Percentiles rank a stretch among this genome's conserved stretches.
phyloP scores from a whole-genome alignment of 2,329 filamentous ascomycete genomes.

The Passalora sequoiae region DNA sequence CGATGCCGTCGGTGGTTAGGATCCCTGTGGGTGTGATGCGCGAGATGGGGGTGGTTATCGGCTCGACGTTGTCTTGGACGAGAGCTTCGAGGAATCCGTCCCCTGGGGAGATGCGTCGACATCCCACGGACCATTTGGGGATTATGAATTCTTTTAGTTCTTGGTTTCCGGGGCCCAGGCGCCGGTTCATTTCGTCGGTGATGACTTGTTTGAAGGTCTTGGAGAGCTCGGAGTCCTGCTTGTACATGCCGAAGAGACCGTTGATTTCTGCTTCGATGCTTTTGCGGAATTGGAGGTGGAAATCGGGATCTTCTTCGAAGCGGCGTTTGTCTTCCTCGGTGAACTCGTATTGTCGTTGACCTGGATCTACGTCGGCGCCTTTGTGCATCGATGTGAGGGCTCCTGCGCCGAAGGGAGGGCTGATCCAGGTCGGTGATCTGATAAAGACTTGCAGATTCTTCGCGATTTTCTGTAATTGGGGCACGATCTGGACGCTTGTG shows the following conservation, averaged over 20 bases:
- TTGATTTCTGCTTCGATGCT: slow-evolving; percentile 27
- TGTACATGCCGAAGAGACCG: slow-evolving; percentile 42
- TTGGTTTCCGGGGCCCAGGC: slow-evolving; percentile 55
- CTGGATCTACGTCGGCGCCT: slow-evolving; percentile 20
- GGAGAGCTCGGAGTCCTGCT: slow-evolving; percentile 37
- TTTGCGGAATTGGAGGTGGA: slow-evolving; percentile 18
- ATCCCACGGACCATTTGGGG: slow-evolving; percentile 42
- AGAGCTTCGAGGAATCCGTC: slow-evolving; percentile 50
- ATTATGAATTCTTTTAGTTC: slow-evolving; percentile 47
- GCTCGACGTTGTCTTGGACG: slow-evolving; percentile 39
- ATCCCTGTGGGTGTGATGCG: slow-evolving; percentile 25
- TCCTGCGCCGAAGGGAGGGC: slow-evolving; percentile 60
- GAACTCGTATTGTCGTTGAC: slow-evolving; percentile 34
- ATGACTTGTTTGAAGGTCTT: slow-evolving; percentile 45
- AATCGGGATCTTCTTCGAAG: slow-evolving; percentile 19
- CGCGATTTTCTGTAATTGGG: slow-evolving; percentile 48
- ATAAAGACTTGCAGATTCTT: too few relatives aligned
- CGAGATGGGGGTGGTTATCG: slow-evolving; percentile 25
- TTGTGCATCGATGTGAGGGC: slow-evolving; percentile 46
- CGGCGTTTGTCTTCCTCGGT: slow-evolving; percentile 34
- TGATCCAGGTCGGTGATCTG: slow-evolving; percentile 38
- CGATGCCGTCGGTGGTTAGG: slow-evolving; percentile 20
- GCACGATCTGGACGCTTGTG: slow-evolving; percentile 35
- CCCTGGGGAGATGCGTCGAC: slow-evolving; percentile 46
- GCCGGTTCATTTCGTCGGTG: slow-evolving; percentile 45